Conservation (phyloP, 805 yeast genomes). For the Starmerella geochares region DNA sequence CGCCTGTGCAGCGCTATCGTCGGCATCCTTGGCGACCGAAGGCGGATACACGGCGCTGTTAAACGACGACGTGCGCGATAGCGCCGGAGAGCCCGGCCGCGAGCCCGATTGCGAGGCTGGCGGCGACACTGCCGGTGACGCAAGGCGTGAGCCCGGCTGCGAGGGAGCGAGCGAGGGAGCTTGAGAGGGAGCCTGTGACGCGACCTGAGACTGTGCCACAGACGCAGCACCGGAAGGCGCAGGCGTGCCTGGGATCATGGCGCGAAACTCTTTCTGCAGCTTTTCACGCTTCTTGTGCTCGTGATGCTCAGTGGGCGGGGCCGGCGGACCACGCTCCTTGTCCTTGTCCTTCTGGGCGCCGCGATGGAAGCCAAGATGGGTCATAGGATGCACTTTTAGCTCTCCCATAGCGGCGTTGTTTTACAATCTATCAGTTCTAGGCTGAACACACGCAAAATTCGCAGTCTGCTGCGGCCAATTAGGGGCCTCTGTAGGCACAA, state of each 20-base stretch:
- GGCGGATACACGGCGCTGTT: background rate
- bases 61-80: slow-evolving; percentile 1
- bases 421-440: background rate
- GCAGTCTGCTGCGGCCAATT: slow-evolving; percentile 7
- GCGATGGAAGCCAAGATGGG: slow-evolving; percentile 6
- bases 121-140: background rate
- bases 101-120: background rate
- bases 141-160: background rate
- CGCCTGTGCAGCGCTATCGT: background rate
- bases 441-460: background rate
- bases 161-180: background rate
- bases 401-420: background rate
- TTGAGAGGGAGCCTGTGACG: background rate
- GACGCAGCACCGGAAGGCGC: background rate
- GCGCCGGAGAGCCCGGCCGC: background rate
- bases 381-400: slow-evolving; percentile 3
- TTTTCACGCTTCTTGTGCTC: background rate
- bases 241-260: slow-evolving; percentile 3
- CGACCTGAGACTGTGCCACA: background rate
- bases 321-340: slow-evolving; percentile 3
- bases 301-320: background rate
- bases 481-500: slow-evolving; percentile 9
- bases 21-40: background rate
- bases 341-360: slow-evolving; percentile 6
- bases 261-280: slow-evolving; percentile 5